These are phyloP conservation scores for Baudoinia panamericana DNA, from an alignment of 495 filamentous ascomycete species.

Conservation along the genomic window DNA sequence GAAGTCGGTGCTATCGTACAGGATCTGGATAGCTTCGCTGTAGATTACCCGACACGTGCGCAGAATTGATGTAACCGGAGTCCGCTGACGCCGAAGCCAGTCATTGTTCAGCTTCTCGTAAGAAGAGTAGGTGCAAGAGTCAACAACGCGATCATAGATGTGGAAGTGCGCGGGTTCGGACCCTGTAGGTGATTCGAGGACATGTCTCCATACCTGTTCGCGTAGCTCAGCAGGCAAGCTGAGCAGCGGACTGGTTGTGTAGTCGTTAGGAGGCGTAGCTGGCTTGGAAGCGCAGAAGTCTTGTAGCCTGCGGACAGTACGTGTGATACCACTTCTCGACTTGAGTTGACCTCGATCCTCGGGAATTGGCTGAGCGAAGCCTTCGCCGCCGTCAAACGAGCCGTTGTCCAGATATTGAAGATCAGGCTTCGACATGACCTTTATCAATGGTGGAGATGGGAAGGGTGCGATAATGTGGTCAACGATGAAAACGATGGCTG, in stretches of 20 bases:
- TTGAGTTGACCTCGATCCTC: too few relatives aligned
- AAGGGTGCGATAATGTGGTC: too few relatives aligned
- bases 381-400: too few relatives aligned
- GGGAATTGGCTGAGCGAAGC: too few relatives aligned
- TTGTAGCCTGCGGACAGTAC: too few relatives aligned
- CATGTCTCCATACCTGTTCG: not conserved
- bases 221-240: not conserved
- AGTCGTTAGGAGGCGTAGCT: too few relatives aligned
- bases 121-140: constrained; percentile 3
- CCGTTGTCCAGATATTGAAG: too few relatives aligned
- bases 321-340: too few relatives aligned
- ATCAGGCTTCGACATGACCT: too few relatives aligned
- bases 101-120: not conserved
- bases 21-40: not conserved
- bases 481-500: too few relatives aligned
- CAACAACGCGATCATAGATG: not conserved
- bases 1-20: not conserved
- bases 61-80: not conserved
- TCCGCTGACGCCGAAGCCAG: not conserved
- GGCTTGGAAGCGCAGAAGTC: too few relatives aligned
- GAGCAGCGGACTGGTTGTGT: not conserved
- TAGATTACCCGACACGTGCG: constrained; percentile 1
- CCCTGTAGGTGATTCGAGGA: not conserved
- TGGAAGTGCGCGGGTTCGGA: not conserved
- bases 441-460: too few relatives aligned